Base-by-base conservation (phyloP, 2,329 filamentous ascomycete species). In the Hortaea sp. region DNA sequence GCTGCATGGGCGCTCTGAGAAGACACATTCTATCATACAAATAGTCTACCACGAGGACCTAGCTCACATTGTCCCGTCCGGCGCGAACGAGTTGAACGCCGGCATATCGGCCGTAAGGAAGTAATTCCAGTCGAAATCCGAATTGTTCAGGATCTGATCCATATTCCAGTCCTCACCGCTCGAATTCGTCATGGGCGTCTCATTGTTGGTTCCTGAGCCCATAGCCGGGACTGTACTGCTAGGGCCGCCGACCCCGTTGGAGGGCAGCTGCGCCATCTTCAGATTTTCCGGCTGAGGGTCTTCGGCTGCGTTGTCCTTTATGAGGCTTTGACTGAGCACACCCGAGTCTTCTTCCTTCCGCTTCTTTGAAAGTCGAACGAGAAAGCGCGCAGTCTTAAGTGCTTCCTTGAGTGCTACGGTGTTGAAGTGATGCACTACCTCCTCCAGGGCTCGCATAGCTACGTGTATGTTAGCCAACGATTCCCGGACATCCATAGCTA, bases 401-500 rank as follows among this genome's bases (percentile, higher is more conserved):
- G 75, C 76, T 51, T 79, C 77, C 5, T 69, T 69, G 49, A 75
- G 58, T 2, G 61, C 55, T 7, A 51, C 50, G 1, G 62, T 63
- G n/a, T 53, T 47, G 48, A 64, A 65, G 4, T 53, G 49, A 13
- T 56, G 53, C 4, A 58, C 58, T 5, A 65, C 59, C 32, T 56
- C 56, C 37, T 60, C 59, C 3, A 65, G 51, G 12, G 59, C 61
- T 6, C 57, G 57, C 71, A 80, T 74, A 0, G 75, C 76, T 20
- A 75, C 70, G 2, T 64, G 62, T 5, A 80, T 66, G 46, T 74
- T 63, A 0, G 65, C 63, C 0, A 78, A 61, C 0, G 73, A 73
- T 0, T 73, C 64, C 0, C 66, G 66, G 0, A 66, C 76, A 43
- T 80, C 76, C 42, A 79, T 75, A 0, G 73, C 74, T 1, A 80